phyloP scores from a whole-genome alignment of 768 basidiomycete species.

The Solioccasus polychromus region DNA sequence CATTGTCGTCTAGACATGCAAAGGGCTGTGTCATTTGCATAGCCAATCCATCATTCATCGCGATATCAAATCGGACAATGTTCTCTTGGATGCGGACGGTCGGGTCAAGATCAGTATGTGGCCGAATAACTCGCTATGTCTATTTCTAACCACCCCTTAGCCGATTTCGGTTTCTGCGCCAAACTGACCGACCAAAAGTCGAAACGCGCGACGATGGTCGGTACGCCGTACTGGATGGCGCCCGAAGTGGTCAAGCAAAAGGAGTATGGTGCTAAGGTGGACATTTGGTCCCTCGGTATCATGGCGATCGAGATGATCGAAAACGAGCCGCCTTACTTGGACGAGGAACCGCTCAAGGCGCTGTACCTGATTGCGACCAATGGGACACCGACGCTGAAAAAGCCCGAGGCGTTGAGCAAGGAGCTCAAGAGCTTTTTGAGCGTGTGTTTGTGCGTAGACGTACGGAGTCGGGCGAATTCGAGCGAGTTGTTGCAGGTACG shows the following conservation, averaged over 20 bases:
- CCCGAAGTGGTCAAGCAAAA: constrained; percentile 98
- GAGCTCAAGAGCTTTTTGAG: constrained; percentile 96
- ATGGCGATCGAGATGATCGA: constrained; percentile 99
- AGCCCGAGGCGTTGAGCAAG: constrained; percentile 84
- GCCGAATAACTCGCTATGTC: neutral
- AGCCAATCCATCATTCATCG: constrained; percentile 94
- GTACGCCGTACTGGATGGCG: constrained; percentile 98
- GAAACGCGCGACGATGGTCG: constrained; percentile 98
- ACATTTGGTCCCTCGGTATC: constrained; percentile 96
- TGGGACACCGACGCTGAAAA: constrained; percentile 96
- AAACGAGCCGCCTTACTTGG: constrained; percentile 93
- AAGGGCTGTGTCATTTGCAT: constrained; percentile 89
- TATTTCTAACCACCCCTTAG: constrained; percentile 40
- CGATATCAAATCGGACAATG: constrained; percentile 96
- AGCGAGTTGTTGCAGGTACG: constrained; percentile 80
- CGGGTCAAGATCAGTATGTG: constrained; percentile 95
- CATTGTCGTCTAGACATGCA: constrained; percentile 69
- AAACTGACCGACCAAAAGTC: constrained; percentile 96
- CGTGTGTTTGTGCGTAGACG: constrained; percentile 98
- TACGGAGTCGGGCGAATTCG: constrained; percentile 87
- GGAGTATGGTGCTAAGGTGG: constrained; percentile 95
- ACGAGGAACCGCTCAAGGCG: constrained; percentile 93
- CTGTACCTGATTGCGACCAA: constrained; percentile 96
- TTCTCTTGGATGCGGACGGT: constrained; percentile 87
- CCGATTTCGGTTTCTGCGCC: constrained; percentile 96